Conservation (phyloP, 768 basidiomycete species). For the Steccherinum ochraceum region DNA sequence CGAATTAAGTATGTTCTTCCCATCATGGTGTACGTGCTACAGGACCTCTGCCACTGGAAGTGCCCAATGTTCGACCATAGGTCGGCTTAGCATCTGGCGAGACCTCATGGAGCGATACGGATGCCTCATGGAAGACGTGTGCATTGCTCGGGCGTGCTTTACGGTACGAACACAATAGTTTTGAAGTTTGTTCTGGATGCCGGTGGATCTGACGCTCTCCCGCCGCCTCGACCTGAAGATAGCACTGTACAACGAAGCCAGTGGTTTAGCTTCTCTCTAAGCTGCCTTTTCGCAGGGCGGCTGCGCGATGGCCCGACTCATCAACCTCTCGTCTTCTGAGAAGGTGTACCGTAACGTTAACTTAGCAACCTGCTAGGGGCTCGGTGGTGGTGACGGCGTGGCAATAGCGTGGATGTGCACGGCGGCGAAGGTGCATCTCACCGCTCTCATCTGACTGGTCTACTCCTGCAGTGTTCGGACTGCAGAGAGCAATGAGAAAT, state of each 20-base stretch:
- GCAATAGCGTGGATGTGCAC: neutral
- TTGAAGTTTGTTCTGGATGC: neutral
- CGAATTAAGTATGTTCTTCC: neutral
- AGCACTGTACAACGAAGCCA: no score
- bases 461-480: neutral
- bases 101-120: neutral
- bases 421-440: neutral
- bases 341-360: neutral
- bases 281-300: neutral
- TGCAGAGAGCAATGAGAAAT: neutral
- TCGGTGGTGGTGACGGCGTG: neutral
- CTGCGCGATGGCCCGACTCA: neutral
- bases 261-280: neutral
- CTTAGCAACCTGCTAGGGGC: neutral
- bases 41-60: no score
- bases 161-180: neutral
- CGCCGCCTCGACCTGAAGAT: no score
- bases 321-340: neutral
- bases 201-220: neutral
- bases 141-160: neutral
- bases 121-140: neutral
- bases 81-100: neutral
- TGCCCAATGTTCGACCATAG: no score
- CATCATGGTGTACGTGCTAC: neutral
- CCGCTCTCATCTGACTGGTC: neutral